Conservation (phyloP, 23 red algal species). For the Pyropia yezoensis region DNA sequence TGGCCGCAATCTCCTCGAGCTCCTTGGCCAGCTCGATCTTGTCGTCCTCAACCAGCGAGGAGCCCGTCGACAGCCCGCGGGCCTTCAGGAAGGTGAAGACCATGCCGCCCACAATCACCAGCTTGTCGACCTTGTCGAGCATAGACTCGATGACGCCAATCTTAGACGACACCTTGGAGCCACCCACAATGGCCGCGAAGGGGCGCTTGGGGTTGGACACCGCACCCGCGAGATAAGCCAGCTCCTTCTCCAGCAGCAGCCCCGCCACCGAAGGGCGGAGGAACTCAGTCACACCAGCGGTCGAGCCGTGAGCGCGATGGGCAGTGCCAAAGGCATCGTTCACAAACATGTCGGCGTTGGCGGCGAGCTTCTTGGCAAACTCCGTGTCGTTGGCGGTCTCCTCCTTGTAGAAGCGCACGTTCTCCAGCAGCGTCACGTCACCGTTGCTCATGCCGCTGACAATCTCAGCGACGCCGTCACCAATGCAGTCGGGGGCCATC, state of each 20-base stretch:
- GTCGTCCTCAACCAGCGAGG: conserved; percentile 97
- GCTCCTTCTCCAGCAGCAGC: conserved; percentile 92
- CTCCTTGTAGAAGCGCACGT: conserved; percentile 98
- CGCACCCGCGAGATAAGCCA: conserved; percentile 80
- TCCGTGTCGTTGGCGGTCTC: conserved; percentile 85
- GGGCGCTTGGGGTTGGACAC: conserved; percentile 84
- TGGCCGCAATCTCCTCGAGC: conserved; percentile 49
- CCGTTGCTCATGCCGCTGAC: conserved; percentile 66
- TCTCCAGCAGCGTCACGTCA: conserved; percentile 86
- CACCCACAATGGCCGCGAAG: conserved; percentile 98
- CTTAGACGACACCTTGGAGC: conserved; percentile 93
- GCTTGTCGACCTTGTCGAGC: conserved; percentile 86
- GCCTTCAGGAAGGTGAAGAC: conserved; percentile 99
- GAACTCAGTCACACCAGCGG: conserved; percentile 78
- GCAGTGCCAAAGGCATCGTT: conserved; percentile 99
- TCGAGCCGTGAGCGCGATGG: conserved; percentile 96
- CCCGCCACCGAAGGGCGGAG: conserved; percentile 86
- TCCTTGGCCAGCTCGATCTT: conserved; percentile 80
- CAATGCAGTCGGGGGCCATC: conserved; percentile 97
- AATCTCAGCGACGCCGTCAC: conserved; percentile 52
- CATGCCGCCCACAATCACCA: conserved; percentile 99
- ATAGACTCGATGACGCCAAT: conserved; percentile 94
- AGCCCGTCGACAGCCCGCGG: conserved; percentile 62
- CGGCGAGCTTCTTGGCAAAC: conserved; percentile 75
- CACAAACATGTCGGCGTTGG: conserved; percentile 90